Conservation (phyloP, 1,139 yeast species). For the Nakaseomyces sp. region DNA sequence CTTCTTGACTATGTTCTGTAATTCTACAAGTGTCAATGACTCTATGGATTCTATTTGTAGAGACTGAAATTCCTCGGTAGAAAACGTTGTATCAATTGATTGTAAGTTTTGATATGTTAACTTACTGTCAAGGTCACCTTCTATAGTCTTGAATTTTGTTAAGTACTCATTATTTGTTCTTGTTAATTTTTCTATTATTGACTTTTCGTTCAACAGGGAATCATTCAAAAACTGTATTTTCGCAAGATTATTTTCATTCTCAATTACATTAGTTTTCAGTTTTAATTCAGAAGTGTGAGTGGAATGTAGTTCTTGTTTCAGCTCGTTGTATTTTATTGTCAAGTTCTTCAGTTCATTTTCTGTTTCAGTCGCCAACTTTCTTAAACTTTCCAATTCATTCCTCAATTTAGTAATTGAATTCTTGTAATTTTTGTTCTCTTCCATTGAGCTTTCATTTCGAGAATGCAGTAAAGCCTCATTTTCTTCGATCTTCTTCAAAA, state of each 20-base stretch:
- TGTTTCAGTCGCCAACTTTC: not conserved
- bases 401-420: conserved; percentile 6
- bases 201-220: not conserved
- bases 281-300: conserved; percentile 6
- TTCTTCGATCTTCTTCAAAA: conserved; percentile 6
- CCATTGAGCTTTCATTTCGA: conserved; percentile 9
- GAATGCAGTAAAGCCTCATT: conserved; percentile 6
- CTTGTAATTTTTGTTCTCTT: conserved; percentile 4
- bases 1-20: conserved; percentile 29
- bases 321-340: not conserved
- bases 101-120: conserved; percentile 3
- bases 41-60: conserved; percentile 4
- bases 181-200: not conserved
- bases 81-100: conserved; percentile 1
- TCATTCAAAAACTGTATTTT: not conserved
- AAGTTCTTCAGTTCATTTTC: not conserved
- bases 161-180: not conserved
- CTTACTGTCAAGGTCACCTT: not conserved
- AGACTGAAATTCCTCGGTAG: not conserved
- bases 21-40: conserved; percentile 12
- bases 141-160: not conserved
- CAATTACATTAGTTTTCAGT: not conserved
- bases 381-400: conserved; percentile 6
- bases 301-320: not conserved
- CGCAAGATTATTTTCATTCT: not conserved